Base-by-base conservation (phyloP, 177 flowering plant genomes). In the Tripterygium wilfordii region DNA sequence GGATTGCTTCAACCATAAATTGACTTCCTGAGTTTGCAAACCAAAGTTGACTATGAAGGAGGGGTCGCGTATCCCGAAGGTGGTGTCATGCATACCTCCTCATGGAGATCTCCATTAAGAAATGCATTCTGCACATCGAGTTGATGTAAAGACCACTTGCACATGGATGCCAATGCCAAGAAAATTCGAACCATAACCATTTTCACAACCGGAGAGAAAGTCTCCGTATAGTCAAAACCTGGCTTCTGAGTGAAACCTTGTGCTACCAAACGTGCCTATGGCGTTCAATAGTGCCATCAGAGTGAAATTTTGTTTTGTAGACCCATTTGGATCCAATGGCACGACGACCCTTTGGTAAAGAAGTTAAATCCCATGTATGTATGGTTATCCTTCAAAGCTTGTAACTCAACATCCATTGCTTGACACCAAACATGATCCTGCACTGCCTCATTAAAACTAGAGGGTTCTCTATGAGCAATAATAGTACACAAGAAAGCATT, bases 61-160 rank as follows among this genome's bases (percentile, higher is more conserved):
- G n/a, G n/a, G n/a, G n/a, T n/a, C n/a, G n/a, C n/a, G n/a, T n/a
- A n/a, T n/a, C n/a, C n/a, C n/a, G n/a, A n/a, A n/a, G n/a, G n/a
- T n/a, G n/a, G n/a, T n/a, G n/a, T n/a, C n/a, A n/a, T n/a, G n/a
- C n/a, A n/a, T n/a, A n/a, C n/a, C n/a, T n/a, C n/a, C n/a, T n/a
- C 51, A 25, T 50, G 20, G 2, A 58, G 39, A 17, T 42, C 36
- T 2, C 48, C 55, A 28, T 49, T 49, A 8, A 58, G 18, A 15
- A 50, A 58, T 0, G 45, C 51, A 44, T 50, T 58, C 13, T 49
- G 6, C 2, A 58, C 51, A 29, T 51, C 62, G 5, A 58, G 28
- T 23, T 58, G 62, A 19, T 28, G 20, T 0, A 50, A n/a, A 19
- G n/a, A 0, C 62, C 56, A 58, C 20, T 29, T 13, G 1, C 22